These are phyloP conservation scores for Globisporangium canariense DNA, from an alignment of 352 stramenopile genomes.

Conservation along the genomic window DNA sequence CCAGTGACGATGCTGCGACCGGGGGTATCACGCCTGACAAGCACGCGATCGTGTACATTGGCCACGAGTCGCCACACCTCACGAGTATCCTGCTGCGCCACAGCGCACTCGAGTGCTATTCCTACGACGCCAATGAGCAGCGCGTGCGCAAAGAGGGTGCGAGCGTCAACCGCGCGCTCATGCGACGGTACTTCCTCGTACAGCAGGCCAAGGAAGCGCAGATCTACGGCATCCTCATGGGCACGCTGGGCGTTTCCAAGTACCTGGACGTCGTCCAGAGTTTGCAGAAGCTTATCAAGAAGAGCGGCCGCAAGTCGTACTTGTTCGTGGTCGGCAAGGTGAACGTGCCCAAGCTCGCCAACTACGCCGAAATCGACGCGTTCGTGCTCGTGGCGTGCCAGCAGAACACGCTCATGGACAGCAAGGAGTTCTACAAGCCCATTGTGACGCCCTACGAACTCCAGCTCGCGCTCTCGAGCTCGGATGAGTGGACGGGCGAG, in stretches of 20 bases:
- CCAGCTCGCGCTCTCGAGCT: conserved; percentile 87
- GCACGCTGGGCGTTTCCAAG: conserved; percentile 89
- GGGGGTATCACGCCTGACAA: conserved; percentile 34
- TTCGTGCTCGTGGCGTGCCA: conserved; percentile 96
- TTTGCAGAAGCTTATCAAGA: conserved; percentile 86
- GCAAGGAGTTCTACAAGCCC: conserved; percentile 89
- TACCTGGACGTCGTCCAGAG: conserved; percentile 91
- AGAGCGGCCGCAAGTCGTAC: conserved; percentile 92
- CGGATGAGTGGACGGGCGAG: conserved; percentile 86
- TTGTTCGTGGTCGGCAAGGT: conserved; percentile 97
- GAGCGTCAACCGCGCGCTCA: conserved; percentile 67
- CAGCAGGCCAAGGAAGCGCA: conserved; percentile 93
- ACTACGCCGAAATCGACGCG: conserved; percentile 97
- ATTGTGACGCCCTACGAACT: conserved; percentile 95
- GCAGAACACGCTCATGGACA: conserved; percentile 94
- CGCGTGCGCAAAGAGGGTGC: conserved; percentile 51
- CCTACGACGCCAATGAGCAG: conserved; percentile 57
- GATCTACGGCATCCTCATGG: conserved; percentile 96
- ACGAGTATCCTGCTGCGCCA: conserved; percentile 82
- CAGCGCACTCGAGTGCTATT: conserved; percentile 63
- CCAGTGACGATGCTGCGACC: neutral
- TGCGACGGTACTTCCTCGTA: conserved; percentile 74
- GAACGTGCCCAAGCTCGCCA: conserved; percentile 96
- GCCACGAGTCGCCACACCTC: conserved; percentile 70
- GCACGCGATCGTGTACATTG: conserved; percentile 69